Evolutionary conservation across 2,329 filamentous ascomycete species (phyloP).

Genomic region (Clarireedia hainanense): DNA sequence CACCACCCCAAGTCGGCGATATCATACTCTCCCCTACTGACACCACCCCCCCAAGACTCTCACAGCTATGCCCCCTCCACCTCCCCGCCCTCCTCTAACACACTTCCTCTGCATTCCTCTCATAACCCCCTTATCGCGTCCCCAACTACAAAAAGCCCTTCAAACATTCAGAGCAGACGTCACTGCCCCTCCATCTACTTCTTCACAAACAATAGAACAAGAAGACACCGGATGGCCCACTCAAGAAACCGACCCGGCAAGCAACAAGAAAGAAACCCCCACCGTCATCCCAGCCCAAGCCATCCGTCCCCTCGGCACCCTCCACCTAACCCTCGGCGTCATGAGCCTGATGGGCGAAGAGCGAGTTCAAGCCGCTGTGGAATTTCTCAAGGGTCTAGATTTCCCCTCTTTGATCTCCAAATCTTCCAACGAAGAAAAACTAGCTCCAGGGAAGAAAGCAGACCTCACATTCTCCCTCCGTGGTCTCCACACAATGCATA

Average conservation of each 20-base stretch:
- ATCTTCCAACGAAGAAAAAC: too few relatives aligned
- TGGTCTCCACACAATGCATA: slow-evolving; percentile 56
- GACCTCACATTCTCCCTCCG: slow-evolving; percentile 36
- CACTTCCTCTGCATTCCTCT: slow-evolving; percentile 76
- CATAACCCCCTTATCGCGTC: slow-evolving; percentile 49
- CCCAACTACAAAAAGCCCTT: slow-evolving; percentile 55
- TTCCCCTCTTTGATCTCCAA: slow-evolving; percentile 30
- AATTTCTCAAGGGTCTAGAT: slow-evolving; percentile 38
- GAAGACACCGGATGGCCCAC: background rate
- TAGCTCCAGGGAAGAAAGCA: background rate
- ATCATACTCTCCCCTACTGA: background rate
- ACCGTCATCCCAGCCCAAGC: slow-evolving; percentile 51
- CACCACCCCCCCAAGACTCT: background rate
- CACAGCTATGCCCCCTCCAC: slow-evolving; percentile 15
- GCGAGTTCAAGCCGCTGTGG: slow-evolving; percentile 38
- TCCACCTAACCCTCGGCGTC: slow-evolving; percentile 82
- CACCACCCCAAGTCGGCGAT: too few relatives aligned
- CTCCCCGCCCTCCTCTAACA: slow-evolving; percentile 41
- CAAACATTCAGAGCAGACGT: background rate
- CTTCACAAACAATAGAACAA: background rate
- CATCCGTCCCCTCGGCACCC: slow-evolving; percentile 66
- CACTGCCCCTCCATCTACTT: background rate
- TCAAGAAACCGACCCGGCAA: too few relatives aligned
- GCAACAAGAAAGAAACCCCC: background rate
- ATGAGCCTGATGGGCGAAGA: slow-evolving; percentile 60